These are phyloP conservation scores for Lachnellula suecica DNA, from an alignment of 2,329 filamentous ascomycete species.

Conservation along the genomic window DNA sequence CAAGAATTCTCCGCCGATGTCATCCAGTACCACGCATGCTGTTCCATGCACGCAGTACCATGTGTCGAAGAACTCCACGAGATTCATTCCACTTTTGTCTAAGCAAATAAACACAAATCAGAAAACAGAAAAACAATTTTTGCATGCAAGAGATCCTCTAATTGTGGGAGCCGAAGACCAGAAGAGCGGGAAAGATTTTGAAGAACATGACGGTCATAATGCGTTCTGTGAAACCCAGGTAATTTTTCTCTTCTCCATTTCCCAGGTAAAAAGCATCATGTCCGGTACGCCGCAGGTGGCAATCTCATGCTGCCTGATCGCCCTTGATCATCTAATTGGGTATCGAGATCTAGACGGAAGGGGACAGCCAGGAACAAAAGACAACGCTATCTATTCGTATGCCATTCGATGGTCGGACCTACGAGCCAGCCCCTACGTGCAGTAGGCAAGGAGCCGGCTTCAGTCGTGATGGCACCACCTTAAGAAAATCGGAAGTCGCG, in stretches of 20 bases:
- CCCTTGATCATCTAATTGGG: conserved; percentile 34
- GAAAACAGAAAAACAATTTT: conserved; percentile 24
- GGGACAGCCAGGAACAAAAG: conserved; percentile 34
- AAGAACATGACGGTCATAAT: conserved; percentile 35
- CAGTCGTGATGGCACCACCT: conserved; percentile 27
- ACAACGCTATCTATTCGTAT: conserved; percentile 39
- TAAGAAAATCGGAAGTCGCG: conserved; percentile 32
- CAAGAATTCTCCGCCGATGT: conserved; percentile 16
- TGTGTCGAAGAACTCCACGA: conserved; percentile 23
- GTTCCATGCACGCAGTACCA: too few species aligned
- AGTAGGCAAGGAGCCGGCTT: conserved; percentile 27
- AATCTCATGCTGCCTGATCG: conserved; percentile 33
- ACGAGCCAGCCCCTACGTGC: conserved; percentile 25
- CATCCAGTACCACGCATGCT: too few species aligned
- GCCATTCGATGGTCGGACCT: conserved; percentile 32
- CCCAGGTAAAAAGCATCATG: conserved; percentile 33
- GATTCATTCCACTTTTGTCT: conserved; percentile 32
- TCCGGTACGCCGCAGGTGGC: conserved; percentile 32
- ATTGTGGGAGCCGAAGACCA: conserved; percentile 22
- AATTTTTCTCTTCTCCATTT: conserved; percentile 16
- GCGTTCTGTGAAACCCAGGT: conserved; percentile 30
- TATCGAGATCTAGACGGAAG: conserved; percentile 27
- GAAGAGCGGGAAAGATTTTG: conserved; percentile 24
- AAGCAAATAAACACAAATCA: conserved; percentile 18
- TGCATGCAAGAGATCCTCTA: conserved; percentile 30